Conservation (phyloP, 495 filamentous ascomycete genomes). For the Tricharina praecox region DNA sequence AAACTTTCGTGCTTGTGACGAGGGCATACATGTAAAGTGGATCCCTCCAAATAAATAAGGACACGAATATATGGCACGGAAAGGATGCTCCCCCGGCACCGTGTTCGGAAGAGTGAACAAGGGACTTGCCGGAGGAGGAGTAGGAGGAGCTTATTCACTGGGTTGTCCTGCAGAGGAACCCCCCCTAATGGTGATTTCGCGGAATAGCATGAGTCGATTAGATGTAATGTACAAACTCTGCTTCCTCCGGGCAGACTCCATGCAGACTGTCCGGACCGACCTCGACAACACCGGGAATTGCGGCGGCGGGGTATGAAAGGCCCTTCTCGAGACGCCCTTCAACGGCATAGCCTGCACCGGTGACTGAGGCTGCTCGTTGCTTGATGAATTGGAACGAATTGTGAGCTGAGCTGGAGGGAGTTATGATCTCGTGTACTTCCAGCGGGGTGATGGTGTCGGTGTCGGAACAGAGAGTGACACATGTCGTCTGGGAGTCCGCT, state of each 20-base stretch:
- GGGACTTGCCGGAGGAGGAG: no score
- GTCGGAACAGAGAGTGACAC: slow-evolving; percentile 25
- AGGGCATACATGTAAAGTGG: no score
- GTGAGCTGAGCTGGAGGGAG: slow-evolving; percentile 23
- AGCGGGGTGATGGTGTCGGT: slow-evolving; percentile 25
- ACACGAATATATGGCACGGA: no score
- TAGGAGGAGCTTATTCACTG: no score
- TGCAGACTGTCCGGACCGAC: slow-evolving; percentile 19
- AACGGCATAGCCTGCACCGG: slow-evolving; percentile 4
- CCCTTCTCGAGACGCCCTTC: slow-evolving; percentile 23
- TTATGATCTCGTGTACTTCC: slow-evolving; percentile 23
- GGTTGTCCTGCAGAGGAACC: slow-evolving; percentile 2
- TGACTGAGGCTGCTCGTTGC: neutral
- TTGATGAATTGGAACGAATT: slow-evolving; percentile 19
- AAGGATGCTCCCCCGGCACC: no score
- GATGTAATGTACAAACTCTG: slow-evolving; percentile 25
- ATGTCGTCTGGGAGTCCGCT: slow-evolving; percentile 26
- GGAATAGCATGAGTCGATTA: slow-evolving; percentile 6
- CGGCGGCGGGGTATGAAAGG: slow-evolving; percentile 24
- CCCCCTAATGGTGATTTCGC: neutral
- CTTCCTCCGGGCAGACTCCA: slow-evolving; percentile 14
- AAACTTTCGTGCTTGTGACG: no score
- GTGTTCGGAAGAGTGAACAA: no score
- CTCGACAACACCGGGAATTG: slow-evolving; percentile 25
- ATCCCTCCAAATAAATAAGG: no score